Evolutionary conservation across 495 filamentous ascomycete genomes (phyloP).

Genomic region (Penicillium bovifimosum): DNA sequence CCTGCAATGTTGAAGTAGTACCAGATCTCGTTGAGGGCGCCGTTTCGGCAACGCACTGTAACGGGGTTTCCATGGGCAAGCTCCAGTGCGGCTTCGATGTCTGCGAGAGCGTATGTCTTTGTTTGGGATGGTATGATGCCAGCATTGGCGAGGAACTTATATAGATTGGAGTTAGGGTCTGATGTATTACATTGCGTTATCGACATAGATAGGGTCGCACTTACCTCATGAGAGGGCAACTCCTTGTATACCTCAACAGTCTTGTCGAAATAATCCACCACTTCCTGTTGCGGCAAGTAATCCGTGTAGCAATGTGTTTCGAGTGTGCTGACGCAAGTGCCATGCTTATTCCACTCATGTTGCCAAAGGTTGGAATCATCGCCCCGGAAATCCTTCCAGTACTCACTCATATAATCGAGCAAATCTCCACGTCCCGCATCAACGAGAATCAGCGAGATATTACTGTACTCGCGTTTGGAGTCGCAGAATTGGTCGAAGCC

Average conservation of each 20-base stretch:
- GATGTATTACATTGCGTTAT: not conserved
- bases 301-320: slow-evolving; percentile 65
- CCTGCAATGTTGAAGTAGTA: slow-evolving; percentile 80
- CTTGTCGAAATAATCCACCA: slow-evolving; percentile 55
- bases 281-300: slow-evolving; percentile 58
- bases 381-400: slow-evolving; percentile 67
- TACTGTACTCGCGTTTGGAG: slow-evolving; percentile 57
- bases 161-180: too few species aligned
- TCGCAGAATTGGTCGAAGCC: slow-evolving; percentile 72
- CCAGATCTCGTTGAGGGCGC: slow-evolving; percentile 71
- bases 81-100: slow-evolving; percentile 61
- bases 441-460: slow-evolving; percentile 63
- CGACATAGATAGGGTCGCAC: not conserved
- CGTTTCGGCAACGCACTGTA: slow-evolving; percentile 58
- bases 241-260: slow-evolving; percentile 47
- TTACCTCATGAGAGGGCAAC: slow-evolving; percentile 41
- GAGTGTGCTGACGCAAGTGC: slow-evolving; percentile 55
- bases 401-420: slow-evolving; percentile 67
- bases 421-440: slow-evolving; percentile 56
- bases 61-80: slow-evolving; percentile 59
- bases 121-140: slow-evolving; percentile 45
- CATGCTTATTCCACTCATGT: slow-evolving; percentile 88
- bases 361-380: slow-evolving; percentile 68
- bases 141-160: slow-evolving; percentile 40
- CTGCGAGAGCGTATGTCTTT: slow-evolving; percentile 51